Conservation (phyloP, 495 filamentous ascomycete species). For the Aspergillus bertholletiae region DNA sequence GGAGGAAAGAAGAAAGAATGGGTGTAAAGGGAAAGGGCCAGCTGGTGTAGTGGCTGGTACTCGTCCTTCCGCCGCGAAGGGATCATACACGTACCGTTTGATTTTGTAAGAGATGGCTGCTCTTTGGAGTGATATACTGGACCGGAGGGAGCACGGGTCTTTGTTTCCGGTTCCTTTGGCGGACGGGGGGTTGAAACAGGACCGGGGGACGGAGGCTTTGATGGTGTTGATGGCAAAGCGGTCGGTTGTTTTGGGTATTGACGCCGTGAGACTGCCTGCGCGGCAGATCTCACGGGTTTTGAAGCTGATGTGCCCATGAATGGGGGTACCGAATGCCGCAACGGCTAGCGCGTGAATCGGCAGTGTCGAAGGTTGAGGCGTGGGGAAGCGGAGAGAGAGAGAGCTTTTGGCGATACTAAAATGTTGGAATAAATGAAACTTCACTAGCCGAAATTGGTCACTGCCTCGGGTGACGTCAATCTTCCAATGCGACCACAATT, state of each 20-base stretch:
- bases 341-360: not conserved
- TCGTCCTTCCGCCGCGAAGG: no score
- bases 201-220: conserved; percentile 24
- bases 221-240: conserved; percentile 22
- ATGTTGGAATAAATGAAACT: conserved; percentile 11
- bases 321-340: not conserved
- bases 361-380: conserved; percentile 5
- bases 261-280: conserved; percentile 45
- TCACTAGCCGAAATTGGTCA: conserved; percentile 17
- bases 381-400: conserved; percentile 12
- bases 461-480: conserved; percentile 22
- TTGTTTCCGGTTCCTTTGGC: conserved; percentile 17
- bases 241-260: conserved; percentile 54
- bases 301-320: conserved; percentile 62
- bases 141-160: conserved; percentile 13
- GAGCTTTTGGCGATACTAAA: not conserved
- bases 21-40: not conserved
- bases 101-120: conserved; percentile 29
- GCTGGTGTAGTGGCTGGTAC: no score
- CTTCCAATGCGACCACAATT: not conserved
- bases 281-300: conserved; percentile 56
- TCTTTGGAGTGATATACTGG: conserved; percentile 41
- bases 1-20: not conserved
- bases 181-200: conserved; percentile 12
- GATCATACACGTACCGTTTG: conserved; percentile 24